Conservation (phyloP, 1,284 basidiomycete genomes). For the Moesziomyces parantarcticus region DNA sequence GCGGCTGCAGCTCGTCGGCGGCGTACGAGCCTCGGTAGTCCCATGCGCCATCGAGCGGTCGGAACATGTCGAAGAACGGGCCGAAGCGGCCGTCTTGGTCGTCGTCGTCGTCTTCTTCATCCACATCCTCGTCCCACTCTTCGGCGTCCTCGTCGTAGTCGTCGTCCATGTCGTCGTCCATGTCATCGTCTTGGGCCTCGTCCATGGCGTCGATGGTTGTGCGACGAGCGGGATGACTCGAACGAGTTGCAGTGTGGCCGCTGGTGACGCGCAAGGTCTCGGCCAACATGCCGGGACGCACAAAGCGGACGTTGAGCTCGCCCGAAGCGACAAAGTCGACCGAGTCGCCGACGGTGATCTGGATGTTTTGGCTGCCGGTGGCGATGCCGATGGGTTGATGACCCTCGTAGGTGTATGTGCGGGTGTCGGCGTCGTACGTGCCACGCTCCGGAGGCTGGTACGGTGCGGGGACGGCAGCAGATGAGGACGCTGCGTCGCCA, state of each 20-base stretch:
- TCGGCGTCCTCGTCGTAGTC: slow-evolving; percentile 16
- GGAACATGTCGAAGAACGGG: slow-evolving; percentile 20
- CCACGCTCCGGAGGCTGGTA: slow-evolving; percentile 22
- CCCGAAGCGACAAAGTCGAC: slow-evolving; percentile 31
- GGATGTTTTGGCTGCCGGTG: slow-evolving; percentile 21
- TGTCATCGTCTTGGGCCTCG: slow-evolving; percentile 1
- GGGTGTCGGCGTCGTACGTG: slow-evolving; percentile 23
- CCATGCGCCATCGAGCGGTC: slow-evolving; percentile 12
- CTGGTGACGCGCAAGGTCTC: slow-evolving; percentile 33
- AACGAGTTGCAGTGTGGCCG: slow-evolving; percentile 3
- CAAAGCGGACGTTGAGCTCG: slow-evolving; percentile 28
- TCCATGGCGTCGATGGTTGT: not conserved
- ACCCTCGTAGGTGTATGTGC: slow-evolving; percentile 34
- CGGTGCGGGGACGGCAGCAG: slow-evolving; percentile 11
- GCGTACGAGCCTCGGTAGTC: slow-evolving; percentile 32
- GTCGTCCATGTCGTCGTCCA: slow-evolving; percentile 4
- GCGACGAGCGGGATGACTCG: too few species aligned
- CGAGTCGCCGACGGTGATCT: slow-evolving; percentile 21
- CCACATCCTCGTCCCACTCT: slow-evolving; percentile 26
- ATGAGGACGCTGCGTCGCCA: not conserved
- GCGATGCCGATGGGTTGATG: slow-evolving; percentile 20
- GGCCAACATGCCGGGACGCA: slow-evolving; percentile 27
- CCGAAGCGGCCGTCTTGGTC: slow-evolving; percentile 25
- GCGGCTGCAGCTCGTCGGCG: slow-evolving; percentile 18
- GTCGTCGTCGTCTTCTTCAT: slow-evolving; percentile 35